Base-by-base conservation (phyloP, 2,329 filamentous ascomycete species). In the Ophiostoma ulmi region DNA sequence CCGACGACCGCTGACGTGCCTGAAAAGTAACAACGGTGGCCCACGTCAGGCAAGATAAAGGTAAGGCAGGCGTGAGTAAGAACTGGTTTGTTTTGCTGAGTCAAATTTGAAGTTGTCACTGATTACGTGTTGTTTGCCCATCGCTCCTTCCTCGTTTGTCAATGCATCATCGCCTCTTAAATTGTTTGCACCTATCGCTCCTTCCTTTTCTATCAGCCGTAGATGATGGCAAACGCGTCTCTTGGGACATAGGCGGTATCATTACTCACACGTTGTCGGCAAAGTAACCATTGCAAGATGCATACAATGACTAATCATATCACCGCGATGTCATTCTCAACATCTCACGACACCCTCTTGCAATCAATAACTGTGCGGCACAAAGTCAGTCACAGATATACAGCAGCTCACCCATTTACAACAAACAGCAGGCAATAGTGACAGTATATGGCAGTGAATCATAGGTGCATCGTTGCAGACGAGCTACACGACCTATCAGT, bases 131-230 rank as follows among this genome's bases (percentile, higher is more conserved):
- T 64, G 17, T 65, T 2, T 41, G 36, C 8, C 63, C 35, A 39
- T 65, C 36, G 63, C 63, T 65, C 63, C 63, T 65, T 65, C 63
- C 63, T 22, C 58, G 22, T 63, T 35, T 63, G 58, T 35, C 26
- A 26, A 17, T 14, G 17, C 13, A 35, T 35, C 26, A 13, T 17
- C 63, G 7, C 6, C 17, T 38, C 14, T 39, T 39, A 1, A 20
- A 35, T 39, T 38, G 35, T 31, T 63, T 63, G 55, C 17, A 48
- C 4, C 1, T 20, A n/a, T 48, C 8, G 44, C 58, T 63, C 58
- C 26, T 63, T 63, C 58, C 58, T 1, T 61, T 61, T 61, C 17
- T 1, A 14, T 11, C 22, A 35, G 11, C 13, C 26, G 26, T 65
- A 22, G 20, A 6, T 36, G 41, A n/a, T 11, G 20, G 13, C 63